Evolutionary conservation across 768 basidiomycete species (phyloP).

Genomic region (Chiua virens): DNA sequence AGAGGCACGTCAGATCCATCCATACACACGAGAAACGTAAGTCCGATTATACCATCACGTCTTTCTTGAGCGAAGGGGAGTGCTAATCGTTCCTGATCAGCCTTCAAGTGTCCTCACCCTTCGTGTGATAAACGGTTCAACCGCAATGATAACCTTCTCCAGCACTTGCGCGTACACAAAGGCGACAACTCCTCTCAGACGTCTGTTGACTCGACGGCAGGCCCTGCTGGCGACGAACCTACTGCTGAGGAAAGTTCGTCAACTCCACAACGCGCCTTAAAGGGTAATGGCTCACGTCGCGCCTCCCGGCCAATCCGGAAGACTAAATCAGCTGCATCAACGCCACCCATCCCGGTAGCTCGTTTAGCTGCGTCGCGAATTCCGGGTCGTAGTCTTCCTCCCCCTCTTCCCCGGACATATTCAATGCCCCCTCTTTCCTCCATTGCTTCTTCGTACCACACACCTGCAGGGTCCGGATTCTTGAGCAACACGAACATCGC

Average conservation of each 20-base stretch:
- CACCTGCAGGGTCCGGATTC: conserved; percentile 26
- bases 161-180: conserved; percentile 74
- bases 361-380: conserved; percentile 35
- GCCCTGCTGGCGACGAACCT: conserved; percentile 26
- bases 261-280: conserved; percentile 24
- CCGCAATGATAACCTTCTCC: conserved; percentile 76
- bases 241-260: conserved; percentile 20
- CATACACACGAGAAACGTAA: conserved; percentile 78
- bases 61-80: conserved; percentile 14
- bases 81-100: conserved; percentile 41
- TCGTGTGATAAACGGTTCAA: conserved; percentile 74
- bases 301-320: conserved; percentile 33
- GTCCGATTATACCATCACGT: conserved; percentile 31
- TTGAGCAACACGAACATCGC: conserved; percentile 37
- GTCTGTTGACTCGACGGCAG: conserved; percentile 29
- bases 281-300: conserved; percentile 23
- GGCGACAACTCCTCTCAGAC: conserved; percentile 36
- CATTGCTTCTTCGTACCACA: conserved; percentile 27
- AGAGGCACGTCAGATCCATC: conserved; percentile 72
- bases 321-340: conserved; percentile 36
- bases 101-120: conserved; percentile 68
- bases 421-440: conserved; percentile 34
- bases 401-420: conserved; percentile 33
- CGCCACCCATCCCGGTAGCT: conserved; percentile 33
- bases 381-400: conserved; percentile 29